Base-by-base conservation (phyloP, 208 protist genomes). In the Leishmania lainsoni region DNA sequence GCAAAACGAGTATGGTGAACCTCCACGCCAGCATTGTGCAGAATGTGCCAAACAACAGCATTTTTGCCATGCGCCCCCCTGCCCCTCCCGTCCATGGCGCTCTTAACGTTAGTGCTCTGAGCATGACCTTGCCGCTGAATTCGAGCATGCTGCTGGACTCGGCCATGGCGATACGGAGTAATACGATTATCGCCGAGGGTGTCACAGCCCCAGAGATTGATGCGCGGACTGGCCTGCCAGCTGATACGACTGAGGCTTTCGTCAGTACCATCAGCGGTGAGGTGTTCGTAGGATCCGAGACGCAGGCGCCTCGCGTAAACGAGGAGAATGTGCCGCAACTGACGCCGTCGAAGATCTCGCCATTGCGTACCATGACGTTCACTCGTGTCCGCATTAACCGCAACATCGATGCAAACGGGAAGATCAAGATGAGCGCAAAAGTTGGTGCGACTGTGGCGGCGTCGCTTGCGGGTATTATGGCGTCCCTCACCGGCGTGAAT, bases 371-470 rank as follows among this genome's bases (percentile, higher is more conserved):
- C 29, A 86, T 93, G 86, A 90, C 87, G 20, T 90, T 86, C 88
- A 93, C 90, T 3, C 87, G 87, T 29, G 90, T 93, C 29, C 87
- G 90, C 59, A 88, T 93, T 69, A 93, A 93, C 81, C 87, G 90
- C 39, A 91, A 89, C 86, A 81, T 93, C 58, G 86, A 91, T 76
- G 86, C 80, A 10, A 87, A 88, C 79, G 90, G 90, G 42, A 91
- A 91, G 75, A 90, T 93, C 61, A 86, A 84, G 39, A 87, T 89
- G 86, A 83, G 32, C 59, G 87, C 84, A 29, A 90, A 90, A 73
- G 88, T 91, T 22, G 86, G 83, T 26, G 90, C 86, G 26, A 76
- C 87, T 48, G 86, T 91, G 61, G 85, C 87, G 0, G 87, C 90
- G 5, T 89, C 86, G 20, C 51, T 90, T 56, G 85, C 90, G 1